A percentile compares a stretch with the other conserved stretches of the same genome.
These are phyloP conservation scores for Kuraishia molischiana DNA, from an alignment of 805 yeast genomes.

Conservation along the genomic window DNA sequence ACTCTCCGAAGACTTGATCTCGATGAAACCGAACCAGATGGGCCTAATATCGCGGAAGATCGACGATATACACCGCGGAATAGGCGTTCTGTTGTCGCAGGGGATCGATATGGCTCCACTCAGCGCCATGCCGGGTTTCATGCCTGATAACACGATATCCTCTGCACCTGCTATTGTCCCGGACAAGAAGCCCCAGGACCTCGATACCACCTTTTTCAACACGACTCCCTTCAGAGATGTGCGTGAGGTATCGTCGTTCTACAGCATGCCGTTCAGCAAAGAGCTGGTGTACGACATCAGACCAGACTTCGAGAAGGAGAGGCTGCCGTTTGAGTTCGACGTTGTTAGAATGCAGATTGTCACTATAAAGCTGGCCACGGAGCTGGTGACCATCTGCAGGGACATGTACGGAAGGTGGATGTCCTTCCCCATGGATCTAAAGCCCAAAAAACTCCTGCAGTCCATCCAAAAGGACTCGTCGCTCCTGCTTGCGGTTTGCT, in stretches of 20 bases:
- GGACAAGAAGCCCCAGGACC: background rate
- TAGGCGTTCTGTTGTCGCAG: background rate
- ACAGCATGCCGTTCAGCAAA: constrained; percentile 14
- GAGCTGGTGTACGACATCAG: constrained; percentile 14
- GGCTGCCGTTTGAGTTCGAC: constrained; percentile 9
- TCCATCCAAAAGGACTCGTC: constrained; percentile 40
- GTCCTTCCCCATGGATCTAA: constrained; percentile 40
- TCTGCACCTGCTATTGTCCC: background rate
- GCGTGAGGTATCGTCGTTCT: constrained; percentile 9
- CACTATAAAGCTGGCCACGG: constrained; percentile 30
- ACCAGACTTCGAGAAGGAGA: constrained; percentile 2
- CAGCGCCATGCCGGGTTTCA: background rate
- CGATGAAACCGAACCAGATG: background rate
- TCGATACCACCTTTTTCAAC: constrained; percentile 9
- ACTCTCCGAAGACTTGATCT: background rate
- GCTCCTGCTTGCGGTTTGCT: constrained; percentile 50
- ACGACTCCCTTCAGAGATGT: constrained; percentile 15
- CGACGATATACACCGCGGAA: background rate
- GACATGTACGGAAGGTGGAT: constrained; percentile 63
- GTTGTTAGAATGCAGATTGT: constrained; percentile 30
- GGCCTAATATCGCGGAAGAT: background rate
- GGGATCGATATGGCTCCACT: background rate
- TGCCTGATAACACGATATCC: background rate
- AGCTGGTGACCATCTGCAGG: constrained; percentile 39
- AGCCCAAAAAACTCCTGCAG: constrained; percentile 34